These are phyloP conservation scores for Clohesyomyces aquaticus DNA, from an alignment of 495 filamentous ascomycete genomes.

Conservation along the genomic window DNA sequence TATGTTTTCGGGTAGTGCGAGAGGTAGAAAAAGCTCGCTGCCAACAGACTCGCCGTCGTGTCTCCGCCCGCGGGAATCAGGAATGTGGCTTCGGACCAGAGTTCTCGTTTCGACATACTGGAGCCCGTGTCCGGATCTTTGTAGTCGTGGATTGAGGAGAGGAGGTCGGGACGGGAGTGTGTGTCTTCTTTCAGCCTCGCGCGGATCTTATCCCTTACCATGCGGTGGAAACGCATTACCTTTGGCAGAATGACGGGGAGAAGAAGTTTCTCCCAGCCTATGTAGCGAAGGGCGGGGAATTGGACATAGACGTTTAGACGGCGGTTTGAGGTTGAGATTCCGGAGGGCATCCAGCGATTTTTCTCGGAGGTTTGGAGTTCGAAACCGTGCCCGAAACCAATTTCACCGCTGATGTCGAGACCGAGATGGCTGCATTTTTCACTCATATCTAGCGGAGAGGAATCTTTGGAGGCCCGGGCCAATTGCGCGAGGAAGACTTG, in stretches of 20 bases:
- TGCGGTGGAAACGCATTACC: not conserved
- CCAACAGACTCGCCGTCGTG: constrained; percentile 47
- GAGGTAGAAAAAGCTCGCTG: constrained; percentile 65
- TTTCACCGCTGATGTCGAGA: constrained; percentile 44
- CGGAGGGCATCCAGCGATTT: constrained; percentile 22
- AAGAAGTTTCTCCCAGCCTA: constrained; percentile 9
- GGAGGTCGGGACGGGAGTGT: constrained; percentile 16
- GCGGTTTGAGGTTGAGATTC: not conserved
- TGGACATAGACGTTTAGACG: constrained; percentile 16
- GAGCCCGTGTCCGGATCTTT: constrained; percentile 25
- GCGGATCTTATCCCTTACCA: constrained; percentile 8
- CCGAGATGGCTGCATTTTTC: constrained; percentile 26
- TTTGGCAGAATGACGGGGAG: not conserved
- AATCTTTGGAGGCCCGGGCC: constrained; percentile 24
- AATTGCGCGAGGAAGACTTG: constrained; percentile 17
- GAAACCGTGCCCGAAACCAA: constrained; percentile 41
- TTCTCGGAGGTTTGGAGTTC: constrained; percentile 33
- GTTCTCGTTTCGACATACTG: constrained; percentile 2
- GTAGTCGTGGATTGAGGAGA: constrained; percentile 7
- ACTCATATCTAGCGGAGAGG: constrained; percentile 23
- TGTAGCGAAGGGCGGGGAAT: not conserved
- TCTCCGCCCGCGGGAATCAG: constrained; percentile 25
- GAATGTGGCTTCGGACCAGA: constrained; percentile 23
- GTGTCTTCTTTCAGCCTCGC: not conserved
- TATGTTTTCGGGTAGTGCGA: constrained; percentile 52